These are phyloP conservation scores for Cordyceps cicadae DNA, from an alignment of 2,329 filamentous ascomycete species.

Conservation along the genomic window DNA sequence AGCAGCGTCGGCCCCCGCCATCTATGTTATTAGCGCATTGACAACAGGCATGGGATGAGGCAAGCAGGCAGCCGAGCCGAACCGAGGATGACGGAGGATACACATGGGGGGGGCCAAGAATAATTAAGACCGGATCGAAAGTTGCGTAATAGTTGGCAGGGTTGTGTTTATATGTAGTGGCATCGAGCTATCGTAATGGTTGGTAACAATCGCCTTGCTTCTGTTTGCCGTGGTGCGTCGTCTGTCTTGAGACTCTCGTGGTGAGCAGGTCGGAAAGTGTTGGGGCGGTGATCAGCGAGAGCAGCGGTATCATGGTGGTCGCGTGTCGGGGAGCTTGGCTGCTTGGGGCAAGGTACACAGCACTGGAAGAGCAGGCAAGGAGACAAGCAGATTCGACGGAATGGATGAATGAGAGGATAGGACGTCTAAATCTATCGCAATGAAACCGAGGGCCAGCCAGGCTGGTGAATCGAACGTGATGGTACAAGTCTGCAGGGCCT, in stretches of 20 bases:
- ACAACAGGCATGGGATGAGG: not conserved
- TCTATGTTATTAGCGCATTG: not conserved
- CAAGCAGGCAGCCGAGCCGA: not conserved
- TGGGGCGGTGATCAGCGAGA: not conserved
- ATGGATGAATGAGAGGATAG: no score
- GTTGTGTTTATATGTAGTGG: not conserved
- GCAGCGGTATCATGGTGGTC: not conserved
- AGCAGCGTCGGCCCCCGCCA: not conserved
- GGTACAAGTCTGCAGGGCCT: not conserved
- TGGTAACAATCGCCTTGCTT: not conserved
- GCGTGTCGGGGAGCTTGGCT: not conserved
- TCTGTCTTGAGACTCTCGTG: not conserved
- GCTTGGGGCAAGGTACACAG: not conserved
- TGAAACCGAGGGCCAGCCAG: not conserved
- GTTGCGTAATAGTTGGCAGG: not conserved
- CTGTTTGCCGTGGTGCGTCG: not conserved
- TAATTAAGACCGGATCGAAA: not conserved
- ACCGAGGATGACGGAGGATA: not conserved
- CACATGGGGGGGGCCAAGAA: not conserved
- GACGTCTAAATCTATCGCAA: no score
- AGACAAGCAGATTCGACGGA: no score
- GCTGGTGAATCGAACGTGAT: not conserved
- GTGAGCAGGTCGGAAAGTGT: not conserved
- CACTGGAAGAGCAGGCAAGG: not conserved
- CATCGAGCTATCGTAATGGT: not conserved